A percentile compares a stretch with the other conserved stretches of the same genome.
Conservation (phyloP, 805 yeast genomes). For the Metschnikowia borealis region DNA sequence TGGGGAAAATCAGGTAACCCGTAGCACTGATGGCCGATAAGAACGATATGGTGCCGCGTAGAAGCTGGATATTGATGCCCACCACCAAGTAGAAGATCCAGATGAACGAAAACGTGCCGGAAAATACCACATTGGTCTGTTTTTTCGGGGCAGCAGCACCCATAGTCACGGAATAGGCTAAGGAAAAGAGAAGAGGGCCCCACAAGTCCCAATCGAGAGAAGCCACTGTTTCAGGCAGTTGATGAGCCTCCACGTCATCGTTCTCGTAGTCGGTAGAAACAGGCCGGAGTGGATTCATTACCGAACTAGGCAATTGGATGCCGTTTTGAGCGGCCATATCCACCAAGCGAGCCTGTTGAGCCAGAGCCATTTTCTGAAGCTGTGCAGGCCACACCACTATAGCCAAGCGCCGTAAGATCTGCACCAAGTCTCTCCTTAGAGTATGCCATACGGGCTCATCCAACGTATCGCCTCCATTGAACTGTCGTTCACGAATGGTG, state of each 20-base stretch:
- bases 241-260: constrained; percentile 13
- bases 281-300: constrained; percentile 19
- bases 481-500: constrained; percentile 45
- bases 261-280: neutral
- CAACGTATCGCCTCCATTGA: constrained; percentile 65
- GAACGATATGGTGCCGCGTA: constrained; percentile 60
- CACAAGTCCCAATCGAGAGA: constrained; percentile 58
- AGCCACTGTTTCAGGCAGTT: constrained; percentile 8
- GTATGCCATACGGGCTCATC: constrained; percentile 67
- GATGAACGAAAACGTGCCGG: constrained; percentile 58
- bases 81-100: constrained; percentile 62
- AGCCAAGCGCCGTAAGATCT: constrained; percentile 33
- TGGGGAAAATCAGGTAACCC: constrained; percentile 68
- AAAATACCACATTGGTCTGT: constrained; percentile 51
- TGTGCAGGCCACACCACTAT: constrained; percentile 45
- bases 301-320: constrained; percentile 32
- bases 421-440: constrained; percentile 36
- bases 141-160: constrained; percentile 43
- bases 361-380: constrained; percentile 31
- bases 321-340: constrained; percentile 36
- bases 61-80: constrained; percentile 61
- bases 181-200: constrained; percentile 68
- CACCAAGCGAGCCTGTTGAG: constrained; percentile 32
- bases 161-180: constrained; percentile 50
- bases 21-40: constrained; percentile 66